Evolutionary conservation across 306 rosid genomes (phyloP).

Genomic region (Rosa chinensis): DNA sequence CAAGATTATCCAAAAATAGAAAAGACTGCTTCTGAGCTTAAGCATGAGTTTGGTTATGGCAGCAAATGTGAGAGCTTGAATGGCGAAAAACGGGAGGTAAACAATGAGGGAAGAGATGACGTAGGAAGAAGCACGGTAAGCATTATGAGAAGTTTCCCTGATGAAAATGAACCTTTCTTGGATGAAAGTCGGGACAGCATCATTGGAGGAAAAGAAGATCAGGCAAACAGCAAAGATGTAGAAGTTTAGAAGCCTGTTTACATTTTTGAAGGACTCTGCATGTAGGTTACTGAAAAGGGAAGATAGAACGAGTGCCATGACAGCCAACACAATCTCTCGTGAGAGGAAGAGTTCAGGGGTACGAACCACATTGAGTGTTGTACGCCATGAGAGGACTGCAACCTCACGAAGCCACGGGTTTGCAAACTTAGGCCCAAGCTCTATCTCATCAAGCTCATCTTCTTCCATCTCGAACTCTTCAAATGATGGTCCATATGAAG

Average conservation of each 20-base stretch:
- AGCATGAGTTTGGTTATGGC: conserved; percentile 59
- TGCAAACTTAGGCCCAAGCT: conserved; percentile 57
- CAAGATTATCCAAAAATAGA: conserved; percentile 67
- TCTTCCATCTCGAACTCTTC: conserved; percentile 49
- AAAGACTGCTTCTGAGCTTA: conserved; percentile 41
- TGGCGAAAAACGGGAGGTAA: conserved; percentile 83
- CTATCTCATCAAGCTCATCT: conserved; percentile 56
- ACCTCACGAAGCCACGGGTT: conserved; percentile 90
- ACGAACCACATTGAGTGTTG: conserved; percentile 67
- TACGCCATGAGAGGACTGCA: conserved; percentile 74
- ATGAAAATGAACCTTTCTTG: conserved; percentile 87
- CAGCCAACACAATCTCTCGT: conserved; percentile 73
- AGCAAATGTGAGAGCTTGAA: conserved; percentile 88
- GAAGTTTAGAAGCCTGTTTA: conserved; percentile 80
- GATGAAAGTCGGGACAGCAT: conserved; percentile 89
- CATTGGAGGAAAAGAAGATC: conserved; percentile 89
- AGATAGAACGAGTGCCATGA: conserved; percentile 77
- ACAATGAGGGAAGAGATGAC: conserved; percentile 78
- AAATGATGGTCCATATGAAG: conserved; percentile 49
- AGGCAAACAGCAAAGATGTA: conserved; percentile 87
- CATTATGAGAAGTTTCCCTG: conserved; percentile 82
- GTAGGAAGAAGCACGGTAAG: conserved; percentile 87
- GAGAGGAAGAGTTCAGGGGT: conserved; percentile 89
- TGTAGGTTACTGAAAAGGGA: conserved; percentile 54
- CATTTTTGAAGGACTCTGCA: conserved; percentile 47